Conservation (phyloP, 2,329 filamentous ascomycete genomes). For the Drechmeria coniospora region DNA sequence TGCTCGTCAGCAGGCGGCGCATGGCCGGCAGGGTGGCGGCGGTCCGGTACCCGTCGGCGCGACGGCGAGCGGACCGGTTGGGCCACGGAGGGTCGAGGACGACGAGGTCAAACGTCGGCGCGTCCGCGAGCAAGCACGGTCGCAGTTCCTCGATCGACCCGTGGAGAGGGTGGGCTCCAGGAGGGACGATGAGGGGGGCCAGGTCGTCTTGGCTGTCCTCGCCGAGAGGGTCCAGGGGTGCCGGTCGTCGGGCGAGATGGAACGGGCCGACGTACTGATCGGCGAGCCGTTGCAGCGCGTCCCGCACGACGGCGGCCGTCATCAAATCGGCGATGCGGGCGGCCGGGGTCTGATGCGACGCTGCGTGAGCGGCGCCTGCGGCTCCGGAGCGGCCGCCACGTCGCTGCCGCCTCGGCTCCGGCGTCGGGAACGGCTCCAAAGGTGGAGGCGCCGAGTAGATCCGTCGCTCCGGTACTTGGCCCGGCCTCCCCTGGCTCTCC, state of each 20-base stretch:
- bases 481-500: constrained; percentile 39
- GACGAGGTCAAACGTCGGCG: constrained; percentile 48
- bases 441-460: constrained; percentile 30
- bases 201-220: background rate
- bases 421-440: constrained; percentile 31
- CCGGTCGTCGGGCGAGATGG: constrained; percentile 25
- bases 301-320: constrained; percentile 28
- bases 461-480: constrained; percentile 19
- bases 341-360: constrained; percentile 20
- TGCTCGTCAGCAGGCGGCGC: constrained; percentile 29
- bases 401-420: constrained; percentile 26
- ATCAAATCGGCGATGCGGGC: constrained; percentile 40
- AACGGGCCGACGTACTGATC: constrained; percentile 25
- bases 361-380: constrained; percentile 11
- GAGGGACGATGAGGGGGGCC: constrained; percentile 21
- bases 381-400: constrained; percentile 2
- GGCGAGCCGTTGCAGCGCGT: constrained; percentile 24
- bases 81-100: constrained; percentile 71
- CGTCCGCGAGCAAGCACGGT: constrained; percentile 22
- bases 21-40: constrained; percentile 31
- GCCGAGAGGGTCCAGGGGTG: constrained; percentile 2
- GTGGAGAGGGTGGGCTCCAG: constrained; percentile 27
- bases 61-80: constrained; percentile 55
- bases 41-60: constrained; percentile 32
- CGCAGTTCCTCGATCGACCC: constrained; percentile 30